phyloP scores from a whole-genome alignment of 2,329 filamentous ascomycete genomes.

The Grosmannia serpens region DNA sequence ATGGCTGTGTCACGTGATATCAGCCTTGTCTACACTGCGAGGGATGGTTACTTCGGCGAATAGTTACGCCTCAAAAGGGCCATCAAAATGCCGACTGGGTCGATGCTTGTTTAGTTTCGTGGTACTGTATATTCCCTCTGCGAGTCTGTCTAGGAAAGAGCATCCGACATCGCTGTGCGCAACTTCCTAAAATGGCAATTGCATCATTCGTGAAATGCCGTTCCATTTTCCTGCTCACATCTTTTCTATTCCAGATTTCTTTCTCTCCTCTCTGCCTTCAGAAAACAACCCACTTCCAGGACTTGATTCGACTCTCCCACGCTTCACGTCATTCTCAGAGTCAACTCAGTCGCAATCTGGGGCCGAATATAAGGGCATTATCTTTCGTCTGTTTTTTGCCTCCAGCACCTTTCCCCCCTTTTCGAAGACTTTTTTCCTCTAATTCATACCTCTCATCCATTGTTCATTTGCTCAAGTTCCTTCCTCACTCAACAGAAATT shows the following conservation, averaged over 20 bases:
- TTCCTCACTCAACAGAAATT: not conserved
- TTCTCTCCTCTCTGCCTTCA: not conserved
- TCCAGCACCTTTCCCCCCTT: not conserved
- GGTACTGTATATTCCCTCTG: not conserved
- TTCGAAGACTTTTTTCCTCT: not conserved
- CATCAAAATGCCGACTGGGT: not conserved
- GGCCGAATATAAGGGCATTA: not conserved
- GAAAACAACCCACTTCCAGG: not conserved
- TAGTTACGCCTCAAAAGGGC: not conserved
- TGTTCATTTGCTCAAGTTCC: not conserved
- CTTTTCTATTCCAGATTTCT: not conserved
- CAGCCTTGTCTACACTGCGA: too few relatives aligned
- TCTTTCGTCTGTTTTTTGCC: not conserved
- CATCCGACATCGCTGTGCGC: not conserved
- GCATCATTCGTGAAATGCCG: not conserved
- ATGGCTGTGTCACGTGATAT: not conserved
- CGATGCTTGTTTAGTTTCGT: not conserved
- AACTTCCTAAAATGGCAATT: constrained; percentile 5
- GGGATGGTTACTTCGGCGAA: too few relatives aligned
- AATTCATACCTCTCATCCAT: not conserved
- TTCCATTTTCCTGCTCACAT: not conserved
- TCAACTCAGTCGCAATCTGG: not conserved
- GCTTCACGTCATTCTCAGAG: not conserved
- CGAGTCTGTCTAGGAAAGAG: not conserved
- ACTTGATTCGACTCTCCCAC: not conserved